Percentiles rank a stretch among this genome's conserved stretches.
Evolutionary conservation across 2,329 filamentous ascomycete genomes (phyloP).

Genomic region (Colletotrichum ledebouriae): DNA sequence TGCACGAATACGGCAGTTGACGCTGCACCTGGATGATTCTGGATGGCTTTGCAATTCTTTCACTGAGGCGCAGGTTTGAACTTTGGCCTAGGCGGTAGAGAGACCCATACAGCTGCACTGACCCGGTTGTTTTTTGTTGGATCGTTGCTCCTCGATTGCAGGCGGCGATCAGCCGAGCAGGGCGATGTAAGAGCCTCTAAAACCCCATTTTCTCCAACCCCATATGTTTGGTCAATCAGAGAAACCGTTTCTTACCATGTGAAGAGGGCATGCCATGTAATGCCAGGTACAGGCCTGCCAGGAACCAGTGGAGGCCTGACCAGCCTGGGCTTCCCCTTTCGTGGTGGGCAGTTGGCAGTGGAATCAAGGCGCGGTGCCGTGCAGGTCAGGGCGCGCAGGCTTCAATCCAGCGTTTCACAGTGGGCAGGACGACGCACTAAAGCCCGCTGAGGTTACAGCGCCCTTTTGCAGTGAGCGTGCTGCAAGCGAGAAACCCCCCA

Average conservation of each 20-base stretch:
- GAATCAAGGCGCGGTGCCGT: constrained; percentile 4
- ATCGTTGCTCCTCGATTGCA: constrained; percentile 25
- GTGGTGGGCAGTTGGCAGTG: too few species aligned
- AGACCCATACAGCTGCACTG: constrained; percentile 38
- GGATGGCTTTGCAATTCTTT: constrained; percentile 33
- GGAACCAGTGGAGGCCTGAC: constrained; percentile 23
- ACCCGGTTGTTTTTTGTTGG: constrained; percentile 40
- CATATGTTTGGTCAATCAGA: not conserved
- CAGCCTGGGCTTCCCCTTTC: too few species aligned
- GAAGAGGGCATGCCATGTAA: not conserved
- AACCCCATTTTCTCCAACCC: constrained; percentile 10
- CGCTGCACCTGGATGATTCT: constrained; percentile 35
- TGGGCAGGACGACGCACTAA: constrained; percentile 4
- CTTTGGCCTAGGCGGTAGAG: constrained; percentile 27
- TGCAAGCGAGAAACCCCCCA: constrained; percentile 3
- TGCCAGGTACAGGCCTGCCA: not conserved
- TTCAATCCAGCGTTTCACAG: constrained; percentile 14
- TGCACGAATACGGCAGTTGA: constrained; percentile 20
- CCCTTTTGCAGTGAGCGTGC: constrained; percentile 12
- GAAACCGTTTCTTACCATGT: constrained; percentile 20
- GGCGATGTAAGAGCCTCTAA: not conserved
- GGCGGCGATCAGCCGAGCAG: constrained; percentile 25
- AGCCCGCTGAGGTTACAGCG: constrained; percentile 30
- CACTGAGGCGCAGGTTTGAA: constrained; percentile 34
- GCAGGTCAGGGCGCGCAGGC: constrained; percentile 8